phyloP scores from a whole-genome alignment of 495 filamentous ascomycete species.

The Neurospora sp. region DNA sequence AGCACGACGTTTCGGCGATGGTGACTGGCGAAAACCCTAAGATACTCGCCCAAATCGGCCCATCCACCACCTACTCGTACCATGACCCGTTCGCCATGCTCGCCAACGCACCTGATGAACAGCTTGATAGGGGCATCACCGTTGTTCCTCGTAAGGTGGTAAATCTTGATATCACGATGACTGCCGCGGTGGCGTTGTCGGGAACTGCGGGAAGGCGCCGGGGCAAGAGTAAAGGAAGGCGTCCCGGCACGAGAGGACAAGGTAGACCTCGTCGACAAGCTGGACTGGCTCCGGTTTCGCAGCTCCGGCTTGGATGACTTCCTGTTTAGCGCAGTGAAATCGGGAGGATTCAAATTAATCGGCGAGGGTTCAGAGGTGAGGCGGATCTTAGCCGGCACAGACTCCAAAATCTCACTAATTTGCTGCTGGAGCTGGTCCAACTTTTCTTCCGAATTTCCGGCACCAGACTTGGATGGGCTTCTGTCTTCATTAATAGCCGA shows the following conservation, averaged over 20 bases:
- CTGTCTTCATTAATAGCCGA: constrained; percentile 16
- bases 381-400: constrained; percentile 69
- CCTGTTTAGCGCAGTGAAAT: constrained; percentile 33
- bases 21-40: constrained; percentile 86
- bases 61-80: constrained; percentile 94
- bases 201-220: constrained; percentile 38
- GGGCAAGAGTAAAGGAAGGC: constrained; percentile 60
- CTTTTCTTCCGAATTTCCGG: constrained; percentile 29
- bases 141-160: constrained; percentile 78
- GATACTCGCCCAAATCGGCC: constrained; percentile 88
- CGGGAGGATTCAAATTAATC: constrained; percentile 38
- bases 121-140: constrained; percentile 83
- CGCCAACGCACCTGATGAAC: constrained; percentile 84
- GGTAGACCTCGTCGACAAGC: constrained; percentile 26
- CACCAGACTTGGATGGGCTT: constrained; percentile 23
- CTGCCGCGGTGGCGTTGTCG: constrained; percentile 33
- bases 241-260: constrained; percentile 46
- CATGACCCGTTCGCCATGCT: constrained; percentile 88
- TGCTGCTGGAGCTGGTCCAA: constrained; percentile 67
- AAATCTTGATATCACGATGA: constrained; percentile 71
- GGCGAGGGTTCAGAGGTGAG: constrained; percentile 46
- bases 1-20: constrained; percentile 48
- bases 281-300: constrained; percentile 32
- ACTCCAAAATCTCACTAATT: constrained; percentile 72
- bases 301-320: constrained; percentile 24